Evolutionary conservation across 2,329 filamentous ascomycete genomes (phyloP).

Genomic region (Epichloe gansuensis): DNA sequence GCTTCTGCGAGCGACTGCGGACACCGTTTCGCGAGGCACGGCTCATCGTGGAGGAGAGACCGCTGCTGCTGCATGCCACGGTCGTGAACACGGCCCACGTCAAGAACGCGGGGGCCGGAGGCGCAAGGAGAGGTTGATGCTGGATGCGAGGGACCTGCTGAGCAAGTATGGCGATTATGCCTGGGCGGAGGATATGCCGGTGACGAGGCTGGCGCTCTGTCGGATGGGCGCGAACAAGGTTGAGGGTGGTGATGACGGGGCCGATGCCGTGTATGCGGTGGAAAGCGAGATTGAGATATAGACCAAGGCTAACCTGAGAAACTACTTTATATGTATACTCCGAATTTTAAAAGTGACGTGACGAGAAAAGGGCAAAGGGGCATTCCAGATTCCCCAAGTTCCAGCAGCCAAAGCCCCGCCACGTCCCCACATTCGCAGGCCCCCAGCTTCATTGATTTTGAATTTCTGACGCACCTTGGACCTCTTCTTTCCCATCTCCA

Average conservation of each 20-base stretch:
- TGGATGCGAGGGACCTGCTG: conserved; percentile 46
- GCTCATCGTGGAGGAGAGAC: conserved; percentile 47
- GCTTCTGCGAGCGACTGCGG: conserved; percentile 46
- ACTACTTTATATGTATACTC: too few relatives aligned
- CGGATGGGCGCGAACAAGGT: conserved; percentile 72
- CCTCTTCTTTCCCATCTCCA: background rate
- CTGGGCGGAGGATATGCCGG: conserved; percentile 56
- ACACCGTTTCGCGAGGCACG: conserved; percentile 41
- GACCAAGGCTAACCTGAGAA: too few relatives aligned
- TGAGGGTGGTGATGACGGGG: conserved; percentile 22
- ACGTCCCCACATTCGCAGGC: background rate
- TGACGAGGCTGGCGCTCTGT: conserved; percentile 69
- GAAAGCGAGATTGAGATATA: conserved; percentile 30
- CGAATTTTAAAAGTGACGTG: too few relatives aligned
- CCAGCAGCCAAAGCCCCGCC: too few relatives aligned
- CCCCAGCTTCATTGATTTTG: background rate
- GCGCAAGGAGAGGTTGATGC: conserved; percentile 28
- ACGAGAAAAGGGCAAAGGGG: too few relatives aligned
- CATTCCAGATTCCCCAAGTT: too few relatives aligned
- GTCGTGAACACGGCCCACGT: conserved; percentile 78
- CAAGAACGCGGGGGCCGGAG: conserved; percentile 22
- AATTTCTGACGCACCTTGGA: background rate
- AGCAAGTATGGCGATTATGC: conserved; percentile 49
- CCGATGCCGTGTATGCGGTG: conserved; percentile 42
- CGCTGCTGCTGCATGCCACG: conserved; percentile 71